Percentiles rank a stretch among this genome's conserved stretches.
Conservation (phyloP, 805 yeast genomes). For the Candida bentonensis region DNA sequence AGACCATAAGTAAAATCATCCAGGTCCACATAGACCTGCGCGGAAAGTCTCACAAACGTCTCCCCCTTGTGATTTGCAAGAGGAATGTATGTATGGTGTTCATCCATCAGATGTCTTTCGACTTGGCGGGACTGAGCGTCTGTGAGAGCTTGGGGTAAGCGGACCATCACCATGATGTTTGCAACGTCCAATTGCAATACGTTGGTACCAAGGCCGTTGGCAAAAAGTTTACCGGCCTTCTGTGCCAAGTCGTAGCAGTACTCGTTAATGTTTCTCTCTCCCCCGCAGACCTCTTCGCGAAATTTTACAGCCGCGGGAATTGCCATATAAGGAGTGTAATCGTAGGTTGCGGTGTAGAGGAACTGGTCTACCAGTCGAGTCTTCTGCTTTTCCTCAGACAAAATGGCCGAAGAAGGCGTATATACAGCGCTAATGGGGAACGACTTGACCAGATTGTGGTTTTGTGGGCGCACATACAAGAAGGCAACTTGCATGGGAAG, state of each 20-base stretch:
- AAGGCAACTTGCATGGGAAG: slow-evolving; percentile 46
- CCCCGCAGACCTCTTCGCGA: slow-evolving; percentile 42
- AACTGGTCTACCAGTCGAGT: slow-evolving; percentile 29
- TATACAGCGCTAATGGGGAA: slow-evolving; percentile 43
- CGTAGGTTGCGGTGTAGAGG: slow-evolving; percentile 35
- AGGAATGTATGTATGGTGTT: slow-evolving; percentile 36
- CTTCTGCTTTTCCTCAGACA: slow-evolving; percentile 15
- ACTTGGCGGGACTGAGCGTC: not conserved
- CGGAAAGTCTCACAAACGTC: slow-evolving; percentile 38
- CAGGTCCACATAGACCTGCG: slow-evolving; percentile 45
- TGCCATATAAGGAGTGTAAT: slow-evolving; percentile 29
- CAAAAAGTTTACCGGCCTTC: slow-evolving; percentile 28
- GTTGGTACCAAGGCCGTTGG: slow-evolving; percentile 27
- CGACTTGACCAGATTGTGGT: slow-evolving; percentile 38
- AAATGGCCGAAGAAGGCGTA: slow-evolving; percentile 8
- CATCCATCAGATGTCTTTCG: slow-evolving; percentile 12
- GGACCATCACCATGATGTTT: slow-evolving; percentile 31
- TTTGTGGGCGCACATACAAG: slow-evolving; percentile 39
- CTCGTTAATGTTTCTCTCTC: slow-evolving; percentile 35
- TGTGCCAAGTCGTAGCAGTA: slow-evolving; percentile 35
- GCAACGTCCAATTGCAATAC: slow-evolving; percentile 6
- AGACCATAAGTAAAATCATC: slow-evolving; percentile 39
- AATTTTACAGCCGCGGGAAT: slow-evolving; percentile 40
- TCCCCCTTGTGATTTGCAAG: slow-evolving; percentile 27
- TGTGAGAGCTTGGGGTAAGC: slow-evolving; percentile 20